Percentiles rank a stretch among this genome's conserved stretches.
Conservation (phyloP, 768 basidiomycete species). For the Pluteus cervinus region DNA sequence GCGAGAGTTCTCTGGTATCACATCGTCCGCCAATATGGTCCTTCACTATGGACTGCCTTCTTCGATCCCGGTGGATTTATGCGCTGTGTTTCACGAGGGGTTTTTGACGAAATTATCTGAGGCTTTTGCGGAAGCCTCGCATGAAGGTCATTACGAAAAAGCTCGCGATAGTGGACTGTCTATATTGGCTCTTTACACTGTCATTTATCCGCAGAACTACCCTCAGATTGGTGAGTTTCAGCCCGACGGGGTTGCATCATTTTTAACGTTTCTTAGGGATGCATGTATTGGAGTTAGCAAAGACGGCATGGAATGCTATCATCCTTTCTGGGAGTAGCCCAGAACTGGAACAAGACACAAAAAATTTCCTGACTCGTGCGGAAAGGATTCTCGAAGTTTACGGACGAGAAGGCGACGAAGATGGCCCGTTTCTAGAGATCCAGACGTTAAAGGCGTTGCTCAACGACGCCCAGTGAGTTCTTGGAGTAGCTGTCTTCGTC, state of each 20-base stretch:
- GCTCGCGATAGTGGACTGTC: slow-evolving; percentile 52
- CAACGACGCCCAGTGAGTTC: slow-evolving; percentile 12
- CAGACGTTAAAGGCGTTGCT: slow-evolving; percentile 36
- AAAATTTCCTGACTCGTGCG: slow-evolving; percentile 35
- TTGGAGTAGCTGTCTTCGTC: no score
- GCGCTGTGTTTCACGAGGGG: slow-evolving; percentile 45
- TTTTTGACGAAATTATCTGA: slow-evolving; percentile 56
- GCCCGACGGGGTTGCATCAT: slow-evolving; percentile 1
- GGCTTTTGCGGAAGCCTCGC: slow-evolving; percentile 62
- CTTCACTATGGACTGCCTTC: slow-evolving; percentile 23
- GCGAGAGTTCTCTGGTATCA: slow-evolving; percentile 27
- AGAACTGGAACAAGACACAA: slow-evolving; percentile 14
- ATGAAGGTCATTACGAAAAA: slow-evolving; percentile 49
- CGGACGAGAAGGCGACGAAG: slow-evolving; percentile 58
- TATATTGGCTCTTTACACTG: slow-evolving; percentile 57
- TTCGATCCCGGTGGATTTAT: slow-evolving; percentile 33
- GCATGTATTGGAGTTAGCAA: slow-evolving; percentile 71
- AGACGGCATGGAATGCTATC: slow-evolving; percentile 69
- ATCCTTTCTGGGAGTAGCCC: slow-evolving; percentile 22
- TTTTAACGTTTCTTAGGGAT: slow-evolving; percentile 43
- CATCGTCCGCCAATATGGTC: slow-evolving; percentile 14
- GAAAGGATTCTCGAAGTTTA: slow-evolving; percentile 36
- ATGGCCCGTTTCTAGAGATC: slow-evolving; percentile 54
- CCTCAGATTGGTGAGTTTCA: slow-evolving; percentile 64
- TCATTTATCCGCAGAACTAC: slow-evolving; percentile 72